Evolutionary conservation across 2,329 filamentous ascomycete genomes (phyloP), one percentile per base, ranked within the genome.

Genomic region (Ascochyta lentis): DNA sequence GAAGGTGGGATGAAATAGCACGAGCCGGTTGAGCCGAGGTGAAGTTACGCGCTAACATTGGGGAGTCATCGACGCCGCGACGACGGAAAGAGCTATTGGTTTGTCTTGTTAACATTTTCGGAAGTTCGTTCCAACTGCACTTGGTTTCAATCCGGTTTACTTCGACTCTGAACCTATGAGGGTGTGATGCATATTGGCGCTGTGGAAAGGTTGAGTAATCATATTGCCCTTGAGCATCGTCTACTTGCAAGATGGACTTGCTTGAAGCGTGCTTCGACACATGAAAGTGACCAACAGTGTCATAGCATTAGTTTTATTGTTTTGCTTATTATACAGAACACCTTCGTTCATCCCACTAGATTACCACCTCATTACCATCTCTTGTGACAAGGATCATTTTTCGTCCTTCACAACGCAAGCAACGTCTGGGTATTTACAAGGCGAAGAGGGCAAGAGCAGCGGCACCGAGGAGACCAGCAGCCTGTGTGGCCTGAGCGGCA

Each of bases 361-460:
- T 31, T 13, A 3, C n/a, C 44, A 38, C n/a, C 29, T 13, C 22
- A 29, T 50, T 37, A 50, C n/a, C 23, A 41, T 22, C 13, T 23
- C 23, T 27, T 13, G 15, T 3, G n/a, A n/a, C 39, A 41, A 10
- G 6, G 3, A 27, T 41, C 22, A 12, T 27, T 27, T 4, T 41
- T n/a, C 23, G 23, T 41, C 24, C 22, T 41, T n/a, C 22, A 9
- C 27, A 27, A 8, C 22, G 5, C 12, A 6, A 4, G 3, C 19
- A 4, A 24, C 23, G 27, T 27, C 13, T 27, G n/a, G 27, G 22
- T 48, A 56, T 67, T 60, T 75, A 75, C 70, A 75, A 69, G 53
- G 68, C 72, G 38, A 75, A 56, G 59, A 75, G 58, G 51, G 72
- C 73, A 51, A 75, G 48, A 27, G 70, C 71, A 44, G 71, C 73